Base-by-base conservation (phyloP, 306 rosid genomes). In the Elaeagnus macrophylla region DNA sequence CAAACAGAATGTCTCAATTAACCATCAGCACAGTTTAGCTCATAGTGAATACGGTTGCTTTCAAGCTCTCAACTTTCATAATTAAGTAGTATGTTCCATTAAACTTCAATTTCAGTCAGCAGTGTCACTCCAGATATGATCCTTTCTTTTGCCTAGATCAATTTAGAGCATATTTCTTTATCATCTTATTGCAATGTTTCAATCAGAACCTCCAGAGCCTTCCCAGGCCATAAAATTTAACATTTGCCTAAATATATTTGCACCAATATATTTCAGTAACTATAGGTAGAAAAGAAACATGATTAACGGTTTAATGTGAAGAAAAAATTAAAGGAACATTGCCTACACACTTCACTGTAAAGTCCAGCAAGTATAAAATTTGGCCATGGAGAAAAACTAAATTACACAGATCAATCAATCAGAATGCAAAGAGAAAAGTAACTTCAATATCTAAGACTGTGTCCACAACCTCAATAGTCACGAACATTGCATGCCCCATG, bases 401-500 rank as follows among this genome's bases (percentile, higher is more conserved):
- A 19, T 44, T 12, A 53, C 47, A 12, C 14, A 25, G 32, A 25
- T 25, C 32, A 25, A 25, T 25, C 32, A 25, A 25, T 25, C 32
- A 25, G 2, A 25, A 25, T 25, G 32, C 32, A 25, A 25, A 25
- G 4, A 25, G 32, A 25, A 25, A 25, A 17, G 17, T 54, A 38
- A 20, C 25, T 7, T 47, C 53, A 6, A 37, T 17, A 5, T 10
- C 44, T 10, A 69, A 62, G 39, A 41, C 43, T 51, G 37, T 9
- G 55, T 73, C 12, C 48, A 65, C 70, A 68, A 90, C 97, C 97
- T 90, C 97, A 61, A 90, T 95, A 18, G 97, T 83, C 72, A 90
- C 97, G 59, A 90, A 90, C 97, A 90, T 90, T 1, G 97, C 97
- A 61, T 90, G 97, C 35, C 97, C 97, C 97, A 90, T 90, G 75